Evolutionary conservation across 2,329 filamentous ascomycete species (phyloP), one percentile per base, ranked within the genome.

Genomic region (Cladosporium sp.): DNA sequence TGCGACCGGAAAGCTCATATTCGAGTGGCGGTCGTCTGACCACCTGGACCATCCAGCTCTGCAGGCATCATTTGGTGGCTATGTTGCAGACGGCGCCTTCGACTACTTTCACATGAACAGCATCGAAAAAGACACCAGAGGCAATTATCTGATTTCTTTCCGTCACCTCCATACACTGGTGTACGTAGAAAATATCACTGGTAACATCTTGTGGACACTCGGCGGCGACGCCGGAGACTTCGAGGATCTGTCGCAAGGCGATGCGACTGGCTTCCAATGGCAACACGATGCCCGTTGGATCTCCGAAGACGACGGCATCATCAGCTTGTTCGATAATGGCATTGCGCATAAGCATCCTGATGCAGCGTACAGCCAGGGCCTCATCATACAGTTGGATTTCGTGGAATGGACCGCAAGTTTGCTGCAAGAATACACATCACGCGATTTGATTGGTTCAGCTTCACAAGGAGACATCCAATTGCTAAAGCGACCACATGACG

Each of bases 61-160:
- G 29, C 59, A 62, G n/a, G 26, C n/a, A 3, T 52, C 59, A 12
- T 35, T 10, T 21, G 59, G 59, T 18, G 21, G 59, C 29, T 12
- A 23, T 37, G 29, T 52, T 14, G 59, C 44, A 18, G 59, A 62
- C n/a, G 59, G 59, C 18, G 35, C 78, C 0, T 80, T 75, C 26
- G 83, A 85, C 67, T 84, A 78, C 72, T 83, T 83, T 72, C 83
- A 85, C 71, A 80, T 86, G 72, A 85, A 86, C 74, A 82, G 82
- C 53, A 74, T 86, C 29, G 81, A 84, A 69, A 84, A 85, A 71
- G 79, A 81, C 60, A 69, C 74, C 0, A 70, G 78, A 0, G 83
- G 83, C 1, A 81, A 86, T 68, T 87, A 83, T 66, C 71, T 86
- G 14, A 76, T 87, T 49, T 86, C 84, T 0, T 78, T 80, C 0